phyloP scores from a whole-genome alignment of 768 basidiomycete genomes.

The Boletus rubroflammeus region DNA sequence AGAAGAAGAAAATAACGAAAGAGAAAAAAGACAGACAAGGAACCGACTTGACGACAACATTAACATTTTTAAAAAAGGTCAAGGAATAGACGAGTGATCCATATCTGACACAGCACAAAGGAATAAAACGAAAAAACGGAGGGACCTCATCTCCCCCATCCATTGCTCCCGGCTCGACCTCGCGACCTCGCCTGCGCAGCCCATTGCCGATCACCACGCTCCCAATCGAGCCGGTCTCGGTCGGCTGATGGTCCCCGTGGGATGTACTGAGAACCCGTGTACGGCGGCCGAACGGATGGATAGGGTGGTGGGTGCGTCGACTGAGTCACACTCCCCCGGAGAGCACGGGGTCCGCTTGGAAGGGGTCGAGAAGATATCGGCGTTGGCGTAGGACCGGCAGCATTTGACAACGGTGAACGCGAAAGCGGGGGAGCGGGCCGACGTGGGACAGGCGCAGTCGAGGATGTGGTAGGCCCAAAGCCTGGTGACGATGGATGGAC shows the following conservation, averaged over 20 bases:
- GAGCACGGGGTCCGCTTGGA: constrained; percentile 40
- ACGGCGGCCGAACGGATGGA: constrained; percentile 18
- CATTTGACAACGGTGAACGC: constrained; percentile 28
- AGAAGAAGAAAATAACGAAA: background rate
- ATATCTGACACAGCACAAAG: constrained; percentile 11
- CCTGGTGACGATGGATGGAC: constrained; percentile 25
- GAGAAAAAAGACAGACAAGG: background rate
- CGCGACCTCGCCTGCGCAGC: constrained; percentile 24
- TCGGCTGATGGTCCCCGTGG: constrained; percentile 54
- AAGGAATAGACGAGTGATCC: constrained; percentile 3
- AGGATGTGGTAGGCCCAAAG: constrained; percentile 22
- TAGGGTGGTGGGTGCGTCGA: constrained; percentile 20
- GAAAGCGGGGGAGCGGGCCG: constrained; percentile 31
- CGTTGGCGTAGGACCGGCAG: constrained; percentile 14
- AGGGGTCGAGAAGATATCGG: constrained; percentile 32
- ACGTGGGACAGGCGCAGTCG: constrained; percentile 23
- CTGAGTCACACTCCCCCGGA: constrained; percentile 30
- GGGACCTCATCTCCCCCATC: constrained; percentile 31
- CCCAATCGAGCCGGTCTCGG: constrained; percentile 45
- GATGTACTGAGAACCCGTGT: constrained; percentile 32
- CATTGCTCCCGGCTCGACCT: constrained; percentile 35
- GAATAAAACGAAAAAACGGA: constrained; percentile 5
- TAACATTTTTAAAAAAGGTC: background rate
- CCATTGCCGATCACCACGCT: constrained; percentile 41
- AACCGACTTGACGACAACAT: background rate